These are phyloP conservation scores for Botrytis fabae DNA, from an alignment of 2,329 filamentous ascomycete species.

Conservation along the genomic window DNA sequence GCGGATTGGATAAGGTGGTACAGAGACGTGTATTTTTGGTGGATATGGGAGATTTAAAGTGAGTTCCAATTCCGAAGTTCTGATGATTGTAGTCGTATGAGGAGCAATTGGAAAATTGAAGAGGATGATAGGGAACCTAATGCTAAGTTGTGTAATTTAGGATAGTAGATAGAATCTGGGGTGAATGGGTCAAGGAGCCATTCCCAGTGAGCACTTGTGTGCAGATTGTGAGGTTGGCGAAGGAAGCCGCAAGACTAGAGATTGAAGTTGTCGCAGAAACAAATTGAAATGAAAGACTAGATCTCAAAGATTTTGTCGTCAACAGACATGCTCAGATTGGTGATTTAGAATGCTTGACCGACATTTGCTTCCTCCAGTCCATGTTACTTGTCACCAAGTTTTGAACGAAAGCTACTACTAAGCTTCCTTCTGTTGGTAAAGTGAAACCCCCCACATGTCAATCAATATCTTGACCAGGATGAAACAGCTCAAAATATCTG, in stretches of 20 bases:
- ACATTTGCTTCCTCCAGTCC: not conserved
- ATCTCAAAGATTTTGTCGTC: no score
- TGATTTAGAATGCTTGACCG: not conserved
- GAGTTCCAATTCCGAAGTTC: not conserved
- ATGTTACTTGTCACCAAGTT: not conserved
- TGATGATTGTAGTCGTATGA: not conserved
- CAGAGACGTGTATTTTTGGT: slow-evolving; percentile 20
- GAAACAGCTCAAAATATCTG: not conserved
- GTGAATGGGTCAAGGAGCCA: slow-evolving; percentile 20
- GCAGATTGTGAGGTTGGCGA: slow-evolving; percentile 17
- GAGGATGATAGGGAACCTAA: not conserved
- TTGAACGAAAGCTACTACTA: not conserved
- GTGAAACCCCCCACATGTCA: not conserved
- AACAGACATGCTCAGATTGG: not conserved
- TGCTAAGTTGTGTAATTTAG: not conserved
- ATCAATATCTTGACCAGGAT: not conserved
- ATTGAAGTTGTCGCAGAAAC: slow-evolving; percentile 22
- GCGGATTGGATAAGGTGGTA: slow-evolving; percentile 12
- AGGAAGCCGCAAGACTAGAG: slow-evolving; percentile 18
- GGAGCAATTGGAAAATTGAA: not conserved
- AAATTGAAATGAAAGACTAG: slow-evolving; percentile 7
- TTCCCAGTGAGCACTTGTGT: slow-evolving; percentile 21
- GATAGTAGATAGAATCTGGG: slow-evolving; percentile 19
- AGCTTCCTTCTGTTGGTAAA: slow-evolving; percentile 6
- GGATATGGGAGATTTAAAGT: slow-evolving; percentile 21